phyloP scores from a whole-genome alignment of 176 grass and related monocot genomes.

The Oryza punctata region DNA sequence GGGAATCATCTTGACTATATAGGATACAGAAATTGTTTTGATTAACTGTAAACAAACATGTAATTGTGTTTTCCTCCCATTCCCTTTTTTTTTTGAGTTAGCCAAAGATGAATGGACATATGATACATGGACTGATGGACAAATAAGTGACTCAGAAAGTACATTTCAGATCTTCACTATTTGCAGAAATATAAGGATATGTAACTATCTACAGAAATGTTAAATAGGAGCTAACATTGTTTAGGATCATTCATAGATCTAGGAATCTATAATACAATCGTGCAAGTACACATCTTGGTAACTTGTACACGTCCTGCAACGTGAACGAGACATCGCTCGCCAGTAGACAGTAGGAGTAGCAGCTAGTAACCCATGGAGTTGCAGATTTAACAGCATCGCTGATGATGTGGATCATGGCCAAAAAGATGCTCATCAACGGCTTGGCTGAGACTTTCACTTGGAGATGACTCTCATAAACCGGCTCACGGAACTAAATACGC shows the following conservation, averaged over 20 bases:
- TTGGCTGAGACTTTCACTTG: conserved; percentile 45
- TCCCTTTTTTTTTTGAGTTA: neutral
- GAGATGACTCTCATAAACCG: conserved; percentile 84
- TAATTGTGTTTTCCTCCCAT: neutral
- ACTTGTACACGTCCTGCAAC: neutral
- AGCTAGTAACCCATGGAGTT: neutral
- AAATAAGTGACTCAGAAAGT: neutral
- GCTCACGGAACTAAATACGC: conserved; percentile 68
- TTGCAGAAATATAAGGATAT: neutral
- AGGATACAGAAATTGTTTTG: conserved; percentile 25
- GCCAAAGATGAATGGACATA: neutral
- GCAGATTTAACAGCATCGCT: neutral
- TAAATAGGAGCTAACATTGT: neutral
- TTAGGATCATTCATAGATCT: neutral
- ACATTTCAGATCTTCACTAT: neutral
- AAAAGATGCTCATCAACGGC: neutral
- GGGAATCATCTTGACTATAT: conserved; percentile 31
- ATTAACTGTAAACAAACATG: conserved; percentile 17
- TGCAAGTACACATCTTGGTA: neutral
- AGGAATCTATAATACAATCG: neutral
- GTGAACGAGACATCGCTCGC: neutral
- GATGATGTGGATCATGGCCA: neutral
- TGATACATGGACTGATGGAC: conserved; percentile 13
- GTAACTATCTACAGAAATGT: neutral
- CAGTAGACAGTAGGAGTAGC: neutral